Base-by-base conservation (phyloP, 129 eudicot species). In the Chrysanthemum makinoi region DNA sequence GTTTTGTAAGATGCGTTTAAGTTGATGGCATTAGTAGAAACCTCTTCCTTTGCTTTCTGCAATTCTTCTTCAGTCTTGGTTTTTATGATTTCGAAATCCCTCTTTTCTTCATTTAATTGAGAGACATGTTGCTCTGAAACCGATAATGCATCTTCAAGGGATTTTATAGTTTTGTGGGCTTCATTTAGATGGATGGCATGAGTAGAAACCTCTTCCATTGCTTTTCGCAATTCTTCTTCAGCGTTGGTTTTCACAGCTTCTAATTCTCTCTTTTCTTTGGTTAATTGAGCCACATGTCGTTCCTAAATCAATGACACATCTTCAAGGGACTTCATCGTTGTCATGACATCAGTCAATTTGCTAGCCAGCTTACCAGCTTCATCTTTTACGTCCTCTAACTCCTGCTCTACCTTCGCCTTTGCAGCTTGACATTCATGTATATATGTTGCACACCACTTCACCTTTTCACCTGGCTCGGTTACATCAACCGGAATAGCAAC, bases 391-490 rank as follows among this genome's bases (percentile, higher is more conserved):
- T 66, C 80, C 33, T 61, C 74, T 80, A 91, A 65, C 75, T 91
- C 96, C 68, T 79, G 80, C 55, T 86, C 81, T 58, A 66, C 69
- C 74, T 62, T 74, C 26, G 44, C 67, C 72, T 86, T 86, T 51
- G 78, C 79, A 56, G 20, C 64, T 77, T 86, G 83, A 70, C 79
- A 70, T 75, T 88, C 94, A 70, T 70, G 79, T 15, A 86, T 48
- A 68, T 76, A 81, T n/a, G 56, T 76, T 6, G 69, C 84, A 75
- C 87, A 74, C 93, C 84, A 86, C 49, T 79, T 84, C 35, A 88
- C 81, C 86, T 91, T 91, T 39, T 91, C 86, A 58, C 77, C 84
- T 53, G 97, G 96, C 39, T 84, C 89, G 18, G 78, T 75, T 71
- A 82, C 79, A 75, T 71, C 86, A 71, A 24, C 71, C n/a, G 94